Base-by-base conservation (phyloP, 139 green algal species). In the Dunaliella sp. region DNA sequence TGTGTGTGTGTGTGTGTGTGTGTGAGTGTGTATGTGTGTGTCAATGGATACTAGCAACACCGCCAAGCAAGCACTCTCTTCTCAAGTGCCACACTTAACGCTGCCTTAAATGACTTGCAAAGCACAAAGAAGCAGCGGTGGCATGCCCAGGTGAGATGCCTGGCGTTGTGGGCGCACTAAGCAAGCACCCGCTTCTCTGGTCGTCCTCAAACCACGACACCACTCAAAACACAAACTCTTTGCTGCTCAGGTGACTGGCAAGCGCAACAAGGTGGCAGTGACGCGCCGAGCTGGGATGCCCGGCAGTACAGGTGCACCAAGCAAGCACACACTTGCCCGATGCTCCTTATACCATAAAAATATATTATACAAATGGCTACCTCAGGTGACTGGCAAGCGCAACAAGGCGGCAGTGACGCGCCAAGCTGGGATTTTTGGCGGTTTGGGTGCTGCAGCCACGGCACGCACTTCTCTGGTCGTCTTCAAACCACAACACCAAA, bases 321-420 rank as follows among this genome's bases (percentile, higher is more conserved):
- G n/a, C n/a, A n/a, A n/a, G n/a, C n/a, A n/a, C n/a, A n/a, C n/a
- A n/a, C n/a, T n/a, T n/a, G n/a, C n/a, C n/a, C n/a, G n/a, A n/a
- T n/a, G n/a, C n/a, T n/a, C n/a, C n/a, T n/a, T n/a, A n/a, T n/a
- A n/a, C n/a, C n/a, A n/a, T n/a, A n/a, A n/a, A n/a, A n/a, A n/a
- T n/a, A n/a, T n/a, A n/a, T n/a, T n/a, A n/a, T n/a, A n/a, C 12
- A 80, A 87, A 37, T 87, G 85, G 65, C 73, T 12, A 78, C 22
- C 28, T 78, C 73, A 7, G 26, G 7, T 78, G 28, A 22, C 30
- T 26, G 48, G 48, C 48, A 65, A 65, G 7, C 48, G 48, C 48
- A 92, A 92, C 88, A 91, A 90, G 58, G 77, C 84, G 24, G 88
- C 87, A 24, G 85, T 91, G 30, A 89, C 86, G 0, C 36, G 90